These are phyloP conservation scores for Megacollybia platyphylla DNA, from an alignment of 1,284 basidiomycete species.

Conservation along the genomic window DNA sequence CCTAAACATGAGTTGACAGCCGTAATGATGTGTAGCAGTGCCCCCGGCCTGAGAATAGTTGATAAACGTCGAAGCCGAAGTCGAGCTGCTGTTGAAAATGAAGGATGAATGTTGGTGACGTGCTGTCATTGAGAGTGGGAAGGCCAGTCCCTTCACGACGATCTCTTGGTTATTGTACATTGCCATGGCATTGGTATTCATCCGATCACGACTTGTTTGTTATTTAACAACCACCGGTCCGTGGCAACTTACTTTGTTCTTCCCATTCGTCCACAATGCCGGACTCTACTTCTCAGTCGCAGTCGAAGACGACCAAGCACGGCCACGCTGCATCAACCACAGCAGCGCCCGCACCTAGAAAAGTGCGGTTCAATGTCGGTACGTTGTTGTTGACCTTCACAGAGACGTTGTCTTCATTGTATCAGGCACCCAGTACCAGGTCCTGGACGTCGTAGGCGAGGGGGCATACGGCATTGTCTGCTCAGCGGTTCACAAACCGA, in stretches of 20 bases:
- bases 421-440: slow-evolving; percentile 72
- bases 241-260: background rate
- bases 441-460: slow-evolving; percentile 85
- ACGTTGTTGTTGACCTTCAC: slow-evolving; percentile 19
- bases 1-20: too few species aligned
- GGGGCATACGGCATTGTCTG: slow-evolving; percentile 85
- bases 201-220: too few species aligned
- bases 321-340: slow-evolving; percentile 32
- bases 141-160: too few species aligned
- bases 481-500: slow-evolving; percentile 73
- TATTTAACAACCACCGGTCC: too few species aligned
- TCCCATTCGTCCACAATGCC: slow-evolving; percentile 5
- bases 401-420: slow-evolving; percentile 3
- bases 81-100: too few species aligned
- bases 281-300: slow-evolving; percentile 6
- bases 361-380: slow-evolving; percentile 91
- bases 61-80: too few species aligned
- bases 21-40: too few species aligned
- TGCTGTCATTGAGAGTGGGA: too few species aligned
- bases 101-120: too few species aligned
- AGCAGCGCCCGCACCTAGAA: slow-evolving; percentile 62
- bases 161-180: too few species aligned
- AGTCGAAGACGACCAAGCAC: slow-evolving; percentile 9
- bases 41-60: too few species aligned
- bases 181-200: too few species aligned